Conservation (phyloP, 2,329 filamentous ascomycete genomes). For the Elsinoe necatrix region DNA sequence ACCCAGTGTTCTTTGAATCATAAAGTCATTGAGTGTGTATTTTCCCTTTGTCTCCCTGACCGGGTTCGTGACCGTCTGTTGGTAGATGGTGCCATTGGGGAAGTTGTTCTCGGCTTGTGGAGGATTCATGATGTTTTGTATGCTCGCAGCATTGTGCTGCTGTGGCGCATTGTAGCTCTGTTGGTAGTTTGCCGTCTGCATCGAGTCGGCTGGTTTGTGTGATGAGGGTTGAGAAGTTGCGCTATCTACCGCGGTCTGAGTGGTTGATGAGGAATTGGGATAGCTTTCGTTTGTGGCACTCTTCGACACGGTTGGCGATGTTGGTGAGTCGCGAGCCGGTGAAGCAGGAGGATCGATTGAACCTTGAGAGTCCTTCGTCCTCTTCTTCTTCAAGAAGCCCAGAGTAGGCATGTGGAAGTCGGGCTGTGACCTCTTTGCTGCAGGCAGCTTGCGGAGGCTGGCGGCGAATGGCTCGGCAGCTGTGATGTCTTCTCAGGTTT, state of each 20-base stretch:
- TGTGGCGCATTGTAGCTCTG: constrained; percentile 23
- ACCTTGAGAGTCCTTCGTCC: constrained; percentile 75
- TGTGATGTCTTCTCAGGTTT: constrained; percentile 6
- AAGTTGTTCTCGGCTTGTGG: constrained; percentile 34
- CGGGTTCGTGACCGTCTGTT: constrained; percentile 30
- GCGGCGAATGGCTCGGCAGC: constrained; percentile 13
- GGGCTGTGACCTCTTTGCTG: constrained; percentile 12
- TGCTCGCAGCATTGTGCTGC: constrained; percentile 66
- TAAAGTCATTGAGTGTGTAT: constrained; percentile 87
- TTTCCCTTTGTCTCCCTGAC: constrained; percentile 83
- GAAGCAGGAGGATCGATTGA: constrained; percentile 37
- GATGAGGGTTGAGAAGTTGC: constrained; percentile 31
- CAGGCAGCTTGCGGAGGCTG: constrained; percentile 11
- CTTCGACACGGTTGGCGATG: constrained; percentile 44
- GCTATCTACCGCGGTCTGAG: constrained; percentile 25
- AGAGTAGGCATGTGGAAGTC: constrained; percentile 70
- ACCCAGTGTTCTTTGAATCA: constrained; percentile 80
- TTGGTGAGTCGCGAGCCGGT: constrained; percentile 49
- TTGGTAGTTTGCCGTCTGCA: constrained; percentile 32
- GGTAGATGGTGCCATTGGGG: constrained; percentile 32
- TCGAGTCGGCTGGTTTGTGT: constrained; percentile 32
- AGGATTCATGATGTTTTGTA: constrained; percentile 73
- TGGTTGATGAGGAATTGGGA: constrained; percentile 28
- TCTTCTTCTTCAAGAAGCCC: constrained; percentile 97
- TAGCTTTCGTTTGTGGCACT: constrained; percentile 12